These are phyloP conservation scores for Trichoderma endophyticum DNA, from an alignment of 2,329 filamentous ascomycete species.

Conservation along the genomic window DNA sequence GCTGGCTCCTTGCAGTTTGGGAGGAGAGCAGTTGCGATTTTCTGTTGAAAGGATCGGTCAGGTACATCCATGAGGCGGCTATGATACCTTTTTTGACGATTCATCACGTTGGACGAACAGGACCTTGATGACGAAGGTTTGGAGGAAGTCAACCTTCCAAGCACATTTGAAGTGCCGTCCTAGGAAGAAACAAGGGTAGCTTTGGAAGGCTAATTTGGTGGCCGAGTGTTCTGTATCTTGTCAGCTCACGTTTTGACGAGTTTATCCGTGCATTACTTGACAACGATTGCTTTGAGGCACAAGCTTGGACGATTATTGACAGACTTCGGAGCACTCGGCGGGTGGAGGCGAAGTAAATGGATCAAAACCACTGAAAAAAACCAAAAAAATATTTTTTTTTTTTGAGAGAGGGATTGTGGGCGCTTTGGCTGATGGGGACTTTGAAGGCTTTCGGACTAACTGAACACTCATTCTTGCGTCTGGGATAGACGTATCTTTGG, in stretches of 20 bases:
- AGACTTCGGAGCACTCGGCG: slow-evolving; percentile 1
- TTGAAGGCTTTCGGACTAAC: slow-evolving; percentile 20
- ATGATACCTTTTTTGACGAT: slow-evolving; percentile 37
- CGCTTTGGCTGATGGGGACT: slow-evolving; percentile 14
- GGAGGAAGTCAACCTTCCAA: slow-evolving; percentile 26
- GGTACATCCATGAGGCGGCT: slow-evolving; percentile 24
- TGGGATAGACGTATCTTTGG: not conserved
- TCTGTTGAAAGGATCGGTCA: slow-evolving; percentile 27
- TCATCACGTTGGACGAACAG: slow-evolving; percentile 34
- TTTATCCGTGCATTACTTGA: not conserved
- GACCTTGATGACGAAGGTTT: slow-evolving; percentile 26
- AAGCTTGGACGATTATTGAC: slow-evolving; percentile 2
- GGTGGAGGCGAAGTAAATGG: slow-evolving; percentile 9
- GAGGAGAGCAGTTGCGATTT: slow-evolving; percentile 28
- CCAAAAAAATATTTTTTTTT: slow-evolving; percentile 24
- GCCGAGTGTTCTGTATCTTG: slow-evolving; percentile 4
- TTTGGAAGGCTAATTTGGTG: slow-evolving; percentile 9
- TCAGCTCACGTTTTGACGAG: slow-evolving; percentile 14
- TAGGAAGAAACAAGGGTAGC: not conserved
- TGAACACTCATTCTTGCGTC: not conserved
- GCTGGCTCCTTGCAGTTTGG: slow-evolving; percentile 10
- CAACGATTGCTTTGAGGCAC: not conserved
- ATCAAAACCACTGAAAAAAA: slow-evolving; percentile 28
- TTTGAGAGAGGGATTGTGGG: not conserved
- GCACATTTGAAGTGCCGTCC: not conserved